These are phyloP conservation scores for Casuarina cunninghamiana DNA, from an alignment of 306 rosid species.

Conservation along the genomic window DNA sequence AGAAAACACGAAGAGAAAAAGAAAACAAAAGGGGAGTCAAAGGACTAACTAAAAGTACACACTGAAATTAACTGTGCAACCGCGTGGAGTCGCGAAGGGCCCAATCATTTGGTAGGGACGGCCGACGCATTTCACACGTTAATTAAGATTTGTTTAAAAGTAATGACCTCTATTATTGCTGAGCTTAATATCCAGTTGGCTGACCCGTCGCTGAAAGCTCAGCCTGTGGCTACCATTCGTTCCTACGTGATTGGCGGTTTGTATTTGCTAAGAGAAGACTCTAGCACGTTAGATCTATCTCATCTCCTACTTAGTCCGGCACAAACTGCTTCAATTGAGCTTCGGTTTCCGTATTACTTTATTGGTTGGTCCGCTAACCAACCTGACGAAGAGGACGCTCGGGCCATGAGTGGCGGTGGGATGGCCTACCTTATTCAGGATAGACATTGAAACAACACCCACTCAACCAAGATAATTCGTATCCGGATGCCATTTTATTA, in stretches of 20 bases:
- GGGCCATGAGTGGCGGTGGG: background rate
- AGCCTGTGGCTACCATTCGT: background rate
- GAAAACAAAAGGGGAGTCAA: too few species aligned
- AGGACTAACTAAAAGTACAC: too few species aligned
- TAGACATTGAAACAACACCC: background rate
- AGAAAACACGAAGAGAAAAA: too few species aligned
- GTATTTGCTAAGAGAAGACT: background rate
- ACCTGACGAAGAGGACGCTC: background rate
- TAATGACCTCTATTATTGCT: background rate
- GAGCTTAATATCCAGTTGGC: background rate
- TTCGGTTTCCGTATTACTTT: background rate
- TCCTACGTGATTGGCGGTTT: background rate
- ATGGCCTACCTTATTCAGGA: background rate
- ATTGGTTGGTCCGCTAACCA: conserved; percentile 31
- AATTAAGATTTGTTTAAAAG: background rate
- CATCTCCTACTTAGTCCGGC: background rate
- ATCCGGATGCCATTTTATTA: background rate
- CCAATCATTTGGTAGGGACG: background rate
- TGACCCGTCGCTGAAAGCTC: background rate
- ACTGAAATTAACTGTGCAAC: background rate
- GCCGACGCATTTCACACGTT: background rate
- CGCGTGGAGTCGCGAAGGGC: background rate
- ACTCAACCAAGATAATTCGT: background rate
- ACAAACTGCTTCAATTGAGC: background rate
- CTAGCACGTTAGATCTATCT: background rate